Evolutionary conservation across 1,284 basidiomycete genomes (phyloP).

Genomic region (Takashimella koratensis): DNA sequence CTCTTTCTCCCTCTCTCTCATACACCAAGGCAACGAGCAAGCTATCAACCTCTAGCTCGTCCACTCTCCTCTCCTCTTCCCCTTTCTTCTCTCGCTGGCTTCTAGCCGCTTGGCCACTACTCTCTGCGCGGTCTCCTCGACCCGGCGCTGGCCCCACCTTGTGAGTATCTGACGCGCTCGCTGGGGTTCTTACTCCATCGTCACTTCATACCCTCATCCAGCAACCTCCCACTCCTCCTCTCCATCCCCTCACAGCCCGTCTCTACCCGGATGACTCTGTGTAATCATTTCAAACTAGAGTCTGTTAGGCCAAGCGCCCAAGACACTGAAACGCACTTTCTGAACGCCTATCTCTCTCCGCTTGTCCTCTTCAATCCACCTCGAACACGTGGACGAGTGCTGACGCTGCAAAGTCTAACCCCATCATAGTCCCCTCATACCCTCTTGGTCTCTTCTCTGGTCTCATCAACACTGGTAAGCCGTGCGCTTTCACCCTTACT

Average conservation of each 20-base stretch:
- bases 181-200: too few relatives aligned
- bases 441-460: not conserved
- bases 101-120: too few relatives aligned
- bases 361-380: not conserved
- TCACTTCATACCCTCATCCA: too few relatives aligned
- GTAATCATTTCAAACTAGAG: conserved; percentile 50
- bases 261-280: conserved; percentile 42
- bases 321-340: conserved; percentile 50
- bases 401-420: too few relatives aligned
- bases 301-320: conserved; percentile 50
- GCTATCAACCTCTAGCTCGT: not conserved
- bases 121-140: too few relatives aligned
- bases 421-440: not conserved
- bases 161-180: too few relatives aligned
- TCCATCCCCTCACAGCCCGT: conserved; percentile 12
- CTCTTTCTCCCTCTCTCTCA: too few relatives aligned
- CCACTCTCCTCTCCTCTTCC: conserved; percentile 4
- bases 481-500: not conserved
- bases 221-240: too few relatives aligned
- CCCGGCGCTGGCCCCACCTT: too few relatives aligned
- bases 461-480: not conserved
- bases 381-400: too few relatives aligned
- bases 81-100: too few relatives aligned
- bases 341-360: conserved; percentile 20
- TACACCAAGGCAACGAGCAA: not conserved